phyloP scores from a whole-genome alignment of 78 protist species.

The Dictyostelium citrinum region DNA sequence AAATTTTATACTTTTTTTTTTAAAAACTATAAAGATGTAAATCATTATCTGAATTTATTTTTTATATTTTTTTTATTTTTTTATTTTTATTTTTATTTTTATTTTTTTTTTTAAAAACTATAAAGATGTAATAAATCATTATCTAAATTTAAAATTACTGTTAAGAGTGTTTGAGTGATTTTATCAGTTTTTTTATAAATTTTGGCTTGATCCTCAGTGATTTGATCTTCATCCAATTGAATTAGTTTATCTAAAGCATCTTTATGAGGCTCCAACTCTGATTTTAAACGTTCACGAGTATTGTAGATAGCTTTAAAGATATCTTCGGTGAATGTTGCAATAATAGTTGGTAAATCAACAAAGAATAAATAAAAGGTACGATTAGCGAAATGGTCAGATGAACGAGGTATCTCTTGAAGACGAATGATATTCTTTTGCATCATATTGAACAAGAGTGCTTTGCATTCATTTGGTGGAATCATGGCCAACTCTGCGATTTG shows the following conservation, averaged over 20 bases:
- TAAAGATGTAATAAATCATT: conserved; percentile 49
- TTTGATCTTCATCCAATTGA: background rate
- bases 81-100: background rate
- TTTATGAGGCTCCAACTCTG: conserved; percentile 30
- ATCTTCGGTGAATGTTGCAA: conserved; percentile 24
- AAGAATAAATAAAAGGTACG: conserved; percentile 61
- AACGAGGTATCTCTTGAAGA: conserved; percentile 71
- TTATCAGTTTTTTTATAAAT: conserved; percentile 10
- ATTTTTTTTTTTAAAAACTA: conserved; percentile 7
- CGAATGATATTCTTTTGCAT: conserved; percentile 29
- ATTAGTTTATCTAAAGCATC: conserved; percentile 6
- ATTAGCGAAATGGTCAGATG: conserved; percentile 51
- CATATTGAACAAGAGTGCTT: conserved; percentile 41
- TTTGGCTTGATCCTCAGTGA: conserved; percentile 41
- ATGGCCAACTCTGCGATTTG: conserved; percentile 65
- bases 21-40: conserved; percentile 33
- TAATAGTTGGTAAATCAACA: conserved; percentile 12
- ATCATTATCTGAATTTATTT: conserved; percentile 32
- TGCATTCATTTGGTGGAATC: conserved; percentile 54
- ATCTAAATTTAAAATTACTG: conserved; percentile 46
- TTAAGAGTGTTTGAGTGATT: conserved; percentile 35
- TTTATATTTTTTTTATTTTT: background rate
- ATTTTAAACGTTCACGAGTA: conserved; percentile 25
- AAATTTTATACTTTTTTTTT: background rate
- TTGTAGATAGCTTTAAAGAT: conserved; percentile 53